phyloP scores from a whole-genome alignment of 306 rosid species.

The Malus sieversii region DNA sequence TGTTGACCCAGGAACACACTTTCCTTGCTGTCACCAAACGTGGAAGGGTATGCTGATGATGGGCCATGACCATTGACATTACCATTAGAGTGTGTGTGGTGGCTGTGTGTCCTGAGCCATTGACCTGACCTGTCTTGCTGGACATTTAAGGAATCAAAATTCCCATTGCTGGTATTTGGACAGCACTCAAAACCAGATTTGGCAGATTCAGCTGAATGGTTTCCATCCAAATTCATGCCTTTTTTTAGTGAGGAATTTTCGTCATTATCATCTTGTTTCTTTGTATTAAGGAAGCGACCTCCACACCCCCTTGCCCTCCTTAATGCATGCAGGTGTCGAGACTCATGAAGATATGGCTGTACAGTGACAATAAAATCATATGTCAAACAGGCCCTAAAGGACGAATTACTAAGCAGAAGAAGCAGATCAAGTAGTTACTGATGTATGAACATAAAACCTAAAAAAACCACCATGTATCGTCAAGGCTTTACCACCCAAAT shows the following conservation, averaged over 20 bases:
- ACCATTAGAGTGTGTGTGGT: constrained; percentile 26
- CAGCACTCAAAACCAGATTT: constrained; percentile 13
- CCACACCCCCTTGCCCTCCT: constrained; percentile 88
- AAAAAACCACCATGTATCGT: not conserved
- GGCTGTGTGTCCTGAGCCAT: constrained; percentile 17
- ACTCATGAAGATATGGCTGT: constrained; percentile 91
- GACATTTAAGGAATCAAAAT: constrained; percentile 19
- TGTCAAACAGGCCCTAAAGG: not conserved
- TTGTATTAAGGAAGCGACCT: constrained; percentile 79
- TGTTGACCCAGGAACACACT: constrained; percentile 35
- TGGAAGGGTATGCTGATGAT: constrained; percentile 30
- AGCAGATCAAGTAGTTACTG: not conserved
- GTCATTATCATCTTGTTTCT: constrained; percentile 35
- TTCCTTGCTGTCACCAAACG: constrained; percentile 24
- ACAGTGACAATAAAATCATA: constrained; percentile 5
- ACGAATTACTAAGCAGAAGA: not conserved
- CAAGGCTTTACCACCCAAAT: not conserved
- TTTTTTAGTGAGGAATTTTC: constrained; percentile 22
- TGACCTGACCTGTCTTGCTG: constrained; percentile 28
- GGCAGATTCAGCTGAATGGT: constrained; percentile 16
- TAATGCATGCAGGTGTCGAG: constrained; percentile 80
- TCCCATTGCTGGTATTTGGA: constrained; percentile 22
- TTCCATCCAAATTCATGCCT: constrained; percentile 19
- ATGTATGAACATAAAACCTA: not conserved
- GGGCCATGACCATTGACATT: not conserved